Evolutionary conservation across 306 rosid genomes (phyloP), one percentile per base, ranked within the genome.

Genomic region (Prunus davidiana): DNA sequence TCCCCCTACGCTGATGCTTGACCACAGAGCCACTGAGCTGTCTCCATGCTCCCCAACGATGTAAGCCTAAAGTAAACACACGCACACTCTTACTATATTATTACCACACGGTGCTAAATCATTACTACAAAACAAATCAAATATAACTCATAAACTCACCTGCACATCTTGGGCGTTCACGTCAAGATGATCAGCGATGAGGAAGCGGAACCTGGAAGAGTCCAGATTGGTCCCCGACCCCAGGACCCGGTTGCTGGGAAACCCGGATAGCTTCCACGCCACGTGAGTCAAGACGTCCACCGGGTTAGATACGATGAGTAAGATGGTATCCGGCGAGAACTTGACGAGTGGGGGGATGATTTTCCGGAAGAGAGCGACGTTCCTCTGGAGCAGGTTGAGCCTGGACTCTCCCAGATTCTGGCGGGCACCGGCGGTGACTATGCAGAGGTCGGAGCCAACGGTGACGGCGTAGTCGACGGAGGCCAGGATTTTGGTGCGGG

Each of bases 1-100:
- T 18, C 97, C 98, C 2, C 98, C 98, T 0, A 95, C 88, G 62
- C 96, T 95, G 2, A 95, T 95, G 87, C 97, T 92, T 0, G 97
- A 95, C 98, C 98, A 95, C 20, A 95, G 71, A 2, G 98, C 98
- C 88, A 95, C 98, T 3, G 97, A 95, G 83, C 97, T 95, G 65
- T 95, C 98, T 4, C 98, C 98, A 22, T 95, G 98, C 73, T 95
- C 97, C 69, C 98, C 98, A n/a, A 95, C 85, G 27, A 95, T 89
- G 83, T 50, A 91, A 22, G 98, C 98, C 98, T 91, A 71, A 4
- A 28, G 13, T 12, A 47, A 18, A 60, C n/a, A 18, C 6, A 34
- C 9, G 43, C 43, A 38, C 43, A 38, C 43, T 38, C 43, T 38
- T 38, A 38, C 43, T 38, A 38, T 38, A 38, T 6, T 38, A 38